phyloP scores from a whole-genome alignment of 805 yeast species.

The Metschnikowia amazonensis region DNA sequence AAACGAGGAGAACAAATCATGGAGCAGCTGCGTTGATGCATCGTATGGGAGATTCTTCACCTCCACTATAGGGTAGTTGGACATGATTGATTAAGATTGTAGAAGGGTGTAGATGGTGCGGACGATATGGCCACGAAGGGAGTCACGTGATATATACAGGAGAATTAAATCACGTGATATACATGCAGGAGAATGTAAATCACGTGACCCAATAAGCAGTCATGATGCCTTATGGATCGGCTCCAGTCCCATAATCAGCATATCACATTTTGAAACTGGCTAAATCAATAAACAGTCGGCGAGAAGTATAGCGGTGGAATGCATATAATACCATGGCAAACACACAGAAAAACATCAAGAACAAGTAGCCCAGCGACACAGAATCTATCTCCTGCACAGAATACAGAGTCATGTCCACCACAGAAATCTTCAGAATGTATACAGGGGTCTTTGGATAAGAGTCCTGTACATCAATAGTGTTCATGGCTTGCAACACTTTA shows the following conservation, averaged over 20 bases:
- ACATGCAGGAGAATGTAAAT: no score
- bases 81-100: conserved; percentile 10
- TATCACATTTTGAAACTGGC: conserved; percentile 14
- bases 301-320: conserved; percentile 10
- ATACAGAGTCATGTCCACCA: conserved; percentile 5
- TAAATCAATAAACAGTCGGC: conserved; percentile 14
- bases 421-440: conserved; percentile 7
- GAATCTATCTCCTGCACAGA: conserved; percentile 4
- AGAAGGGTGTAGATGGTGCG: no score
- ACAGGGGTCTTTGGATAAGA: conserved; percentile 10
- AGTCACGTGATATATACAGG: no score
- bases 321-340: conserved; percentile 4
- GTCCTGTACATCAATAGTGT: conserved; percentile 8
- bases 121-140: no score
- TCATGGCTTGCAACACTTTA: conserved; percentile 14
- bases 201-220: no score
- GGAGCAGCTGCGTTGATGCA: conserved; percentile 43
- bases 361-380: conserved; percentile 13
- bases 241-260: no score
- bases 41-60: conserved; percentile 59
- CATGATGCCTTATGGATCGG: no score
- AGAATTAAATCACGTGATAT: no score
- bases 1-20: conserved; percentile 49
- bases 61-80: conserved; percentile 43
- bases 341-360: conserved; percentile 11